Evolutionary conservation across 495 filamentous ascomycete genomes (phyloP), one percentile per base, ranked within the genome.

Genomic region (Hyaloscypha hepaticicola): DNA sequence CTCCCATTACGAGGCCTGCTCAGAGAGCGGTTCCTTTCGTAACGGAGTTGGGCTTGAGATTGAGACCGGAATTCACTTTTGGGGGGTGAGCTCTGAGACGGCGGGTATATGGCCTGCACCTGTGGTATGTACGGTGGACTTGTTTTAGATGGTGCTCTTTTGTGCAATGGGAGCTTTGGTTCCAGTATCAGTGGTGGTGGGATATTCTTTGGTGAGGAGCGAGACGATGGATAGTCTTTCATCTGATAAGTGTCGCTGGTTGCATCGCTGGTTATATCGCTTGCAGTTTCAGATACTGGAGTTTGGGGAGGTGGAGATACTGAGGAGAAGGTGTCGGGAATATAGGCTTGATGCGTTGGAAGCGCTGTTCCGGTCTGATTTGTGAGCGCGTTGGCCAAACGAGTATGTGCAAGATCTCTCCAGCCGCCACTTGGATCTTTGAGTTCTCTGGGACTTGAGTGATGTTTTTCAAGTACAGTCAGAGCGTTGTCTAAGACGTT

Each of bases 261-360:
- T 14, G 50, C 14, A 4, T 50, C 41, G 19, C 48, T 56, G 1
- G 5, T 21, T n/a, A n/a, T n/a, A n/a, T n/a, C n/a, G n/a, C n/a
- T n/a, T n/a, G n/a, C n/a, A n/a, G n/a, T n/a, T n/a, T n/a, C n/a
- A n/a, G n/a, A n/a, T n/a, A n/a, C n/a, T n/a, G n/a, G n/a, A n/a
- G n/a, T n/a, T n/a, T n/a, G n/a, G n/a, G n/a, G n/a, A 19, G 41
- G 5, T 28, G 58, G 59, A 14, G 58, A 66, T 5, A 58, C 28
- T 28, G 58, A 8, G 1, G 22, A 2, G 9, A 14, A 24, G 7
- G 25, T 11, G 22, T 34, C 6, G 3, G 61, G 55, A 25, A 64
- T 68, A 24, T 68, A 64, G 27, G 66, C 66, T 48, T 68, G 60
- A 41, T 68, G 66, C 11, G 61, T 60, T 2, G 65, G 60, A 27